These are phyloP conservation scores for Leccinum discolor DNA, from an alignment of 1,284 basidiomycete genomes.

Conservation along the genomic window DNA sequence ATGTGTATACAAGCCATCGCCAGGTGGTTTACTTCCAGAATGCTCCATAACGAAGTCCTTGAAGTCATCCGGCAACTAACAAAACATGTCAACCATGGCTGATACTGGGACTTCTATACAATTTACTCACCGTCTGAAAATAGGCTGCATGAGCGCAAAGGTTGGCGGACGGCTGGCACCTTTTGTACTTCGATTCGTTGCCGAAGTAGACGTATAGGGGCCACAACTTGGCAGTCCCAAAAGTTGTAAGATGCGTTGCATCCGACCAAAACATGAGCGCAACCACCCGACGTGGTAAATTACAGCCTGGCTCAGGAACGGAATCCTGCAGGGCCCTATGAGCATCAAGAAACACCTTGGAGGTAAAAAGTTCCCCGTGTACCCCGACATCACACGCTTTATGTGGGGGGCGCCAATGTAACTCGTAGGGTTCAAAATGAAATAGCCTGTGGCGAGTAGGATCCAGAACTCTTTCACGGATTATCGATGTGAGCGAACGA, in stretches of 20 bases:
- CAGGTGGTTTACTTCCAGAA: background rate
- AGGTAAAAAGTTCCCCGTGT: background rate
- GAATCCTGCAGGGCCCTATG: background rate
- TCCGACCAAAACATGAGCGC: background rate
- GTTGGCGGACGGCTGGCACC: background rate
- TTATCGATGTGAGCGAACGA: background rate
- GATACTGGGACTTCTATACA: background rate
- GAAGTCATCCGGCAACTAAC: background rate
- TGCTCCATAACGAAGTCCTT: background rate
- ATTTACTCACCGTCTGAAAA: background rate
- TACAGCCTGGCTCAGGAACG: background rate
- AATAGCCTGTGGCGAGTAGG: background rate
- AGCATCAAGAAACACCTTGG: background rate
- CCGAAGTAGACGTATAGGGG: background rate
- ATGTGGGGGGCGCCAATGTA: background rate
- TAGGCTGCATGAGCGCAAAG: background rate
- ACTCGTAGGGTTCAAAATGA: background rate
- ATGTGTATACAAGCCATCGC: background rate
- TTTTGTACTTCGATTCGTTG: background rate
- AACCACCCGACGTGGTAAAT: background rate
- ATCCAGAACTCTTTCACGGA: background rate
- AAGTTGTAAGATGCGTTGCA: background rate
- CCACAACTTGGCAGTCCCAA: background rate
- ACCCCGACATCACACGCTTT: background rate
- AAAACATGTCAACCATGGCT: background rate